A percentile compares a stretch with the other conserved stretches of the same genome.
Conservation (phyloP, 2,329 filamentous ascomycete species). For the Penicillium sp. region DNA sequence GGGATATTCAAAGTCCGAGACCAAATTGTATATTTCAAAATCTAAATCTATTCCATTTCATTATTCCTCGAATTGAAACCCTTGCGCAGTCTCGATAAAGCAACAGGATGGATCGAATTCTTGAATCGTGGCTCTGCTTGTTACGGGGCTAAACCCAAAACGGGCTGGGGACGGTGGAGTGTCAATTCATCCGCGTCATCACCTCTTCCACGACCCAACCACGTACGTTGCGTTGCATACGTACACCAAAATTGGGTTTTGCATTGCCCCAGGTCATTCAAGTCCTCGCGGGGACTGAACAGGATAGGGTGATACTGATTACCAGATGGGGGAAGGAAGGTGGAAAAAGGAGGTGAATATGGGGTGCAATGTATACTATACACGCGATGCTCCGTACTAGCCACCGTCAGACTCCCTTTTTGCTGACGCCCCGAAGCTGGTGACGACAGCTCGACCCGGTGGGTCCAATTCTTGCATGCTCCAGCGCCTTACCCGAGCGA, state of each 20-base stretch:
- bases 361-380: not conserved
- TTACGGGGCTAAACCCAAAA: slow-evolving; percentile 5
- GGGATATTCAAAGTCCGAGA: not conserved
- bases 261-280: not conserved
- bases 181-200: slow-evolving; percentile 31
- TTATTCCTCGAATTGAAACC: not conserved
- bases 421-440: not conserved
- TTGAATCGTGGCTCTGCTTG: not conserved
- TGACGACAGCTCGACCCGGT: slow-evolving; percentile 9
- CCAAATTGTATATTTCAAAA: not conserved
- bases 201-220: not conserved
- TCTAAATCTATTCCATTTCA: not conserved
- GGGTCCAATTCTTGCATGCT: not conserved
- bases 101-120: not conserved
- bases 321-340: not conserved
- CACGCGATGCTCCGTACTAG: not conserved
- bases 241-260: slow-evolving; percentile 12
- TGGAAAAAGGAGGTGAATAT: not conserved
- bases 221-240: slow-evolving; percentile 22
- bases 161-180: slow-evolving; percentile 14
- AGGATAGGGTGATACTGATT: not conserved
- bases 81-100: not conserved
- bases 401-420: not conserved
- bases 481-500: slow-evolving; percentile 11
- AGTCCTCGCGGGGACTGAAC: not conserved